phyloP scores from a whole-genome alignment of 73 alveolate species.

The Paramecium primaurelia region DNA sequence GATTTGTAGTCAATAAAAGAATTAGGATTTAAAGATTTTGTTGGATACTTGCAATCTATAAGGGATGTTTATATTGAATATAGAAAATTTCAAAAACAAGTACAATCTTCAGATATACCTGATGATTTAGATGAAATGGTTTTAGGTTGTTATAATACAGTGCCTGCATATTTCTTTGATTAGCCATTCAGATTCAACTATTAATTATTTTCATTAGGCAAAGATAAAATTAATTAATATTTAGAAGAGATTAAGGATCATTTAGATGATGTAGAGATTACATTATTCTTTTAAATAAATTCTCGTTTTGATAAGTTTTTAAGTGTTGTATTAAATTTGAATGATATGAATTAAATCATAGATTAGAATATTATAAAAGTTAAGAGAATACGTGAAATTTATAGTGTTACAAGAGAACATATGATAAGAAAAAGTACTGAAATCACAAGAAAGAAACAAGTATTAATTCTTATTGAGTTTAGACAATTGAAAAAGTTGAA shows the following conservation, averaged over 20 bases:
- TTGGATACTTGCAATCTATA: not conserved
- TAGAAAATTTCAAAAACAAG: not conserved
- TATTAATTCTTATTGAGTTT: not conserved
- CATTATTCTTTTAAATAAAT: slow-evolving; percentile 18
- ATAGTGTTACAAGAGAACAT: not conserved
- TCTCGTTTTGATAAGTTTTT: slow-evolving; percentile 3
- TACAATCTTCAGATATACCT: not conserved
- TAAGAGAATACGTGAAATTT: not conserved
- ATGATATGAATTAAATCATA: slow-evolving; percentile 21
- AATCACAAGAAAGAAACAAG: slow-evolving; percentile 5
- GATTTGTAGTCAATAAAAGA: not conserved
- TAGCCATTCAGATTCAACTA: not conserved
- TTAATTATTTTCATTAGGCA: not conserved
- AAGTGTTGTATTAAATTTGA: not conserved
- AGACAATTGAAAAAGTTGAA: slow-evolving; percentile 9
- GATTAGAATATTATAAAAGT: slow-evolving; percentile 12
- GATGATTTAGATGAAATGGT: slow-evolving; percentile 37
- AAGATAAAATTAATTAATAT: not conserved
- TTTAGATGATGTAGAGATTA: slow-evolving; percentile 37
- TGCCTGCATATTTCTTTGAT: not conserved
- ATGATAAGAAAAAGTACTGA: not conserved
- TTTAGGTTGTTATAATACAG: not conserved
- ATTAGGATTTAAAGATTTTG: slow-evolving; percentile 27
- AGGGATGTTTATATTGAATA: not conserved
- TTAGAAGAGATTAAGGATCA: not conserved